These are phyloP conservation scores for Aeschynomene evenia DNA, from an alignment of 306 rosid species.

Conservation along the genomic window DNA sequence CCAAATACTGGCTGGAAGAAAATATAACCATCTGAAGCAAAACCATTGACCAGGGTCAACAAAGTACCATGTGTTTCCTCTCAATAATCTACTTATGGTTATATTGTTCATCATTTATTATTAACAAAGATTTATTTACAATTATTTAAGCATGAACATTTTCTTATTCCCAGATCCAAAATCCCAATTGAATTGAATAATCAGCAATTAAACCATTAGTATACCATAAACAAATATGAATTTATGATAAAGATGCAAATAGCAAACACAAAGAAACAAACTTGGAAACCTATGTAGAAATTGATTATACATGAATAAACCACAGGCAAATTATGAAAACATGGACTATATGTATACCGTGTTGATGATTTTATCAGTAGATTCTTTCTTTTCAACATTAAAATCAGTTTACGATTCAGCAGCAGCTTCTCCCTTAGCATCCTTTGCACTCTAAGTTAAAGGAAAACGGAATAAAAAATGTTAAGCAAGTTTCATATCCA, in stretches of 20 bases:
- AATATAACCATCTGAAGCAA: not conserved
- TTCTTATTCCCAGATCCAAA: not conserved
- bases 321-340: constrained; percentile 8
- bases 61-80: not conserved
- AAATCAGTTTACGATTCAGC: constrained; percentile 48
- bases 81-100: not conserved
- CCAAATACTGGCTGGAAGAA: not conserved
- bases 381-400: constrained; percentile 43
- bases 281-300: too few species aligned
- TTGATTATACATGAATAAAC: constrained; percentile 9
- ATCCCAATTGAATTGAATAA: not conserved
- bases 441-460: constrained; percentile 43
- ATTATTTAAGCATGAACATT: not conserved
- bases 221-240: not conserved
- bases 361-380: constrained; percentile 46
- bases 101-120: not conserved
- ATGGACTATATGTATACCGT: constrained; percentile 30
- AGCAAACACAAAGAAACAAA: not conserved
- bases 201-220: not conserved
- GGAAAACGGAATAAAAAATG: constrained; percentile 14
- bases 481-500: constrained; percentile 22
- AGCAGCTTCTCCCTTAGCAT: constrained; percentile 44
- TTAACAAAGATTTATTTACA: too few species aligned
- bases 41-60: not conserved
- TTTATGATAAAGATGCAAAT: not conserved